Conservation (phyloP, 192 early-diverging fungal genomes). For the Spizellomyces punctatus region DNA sequence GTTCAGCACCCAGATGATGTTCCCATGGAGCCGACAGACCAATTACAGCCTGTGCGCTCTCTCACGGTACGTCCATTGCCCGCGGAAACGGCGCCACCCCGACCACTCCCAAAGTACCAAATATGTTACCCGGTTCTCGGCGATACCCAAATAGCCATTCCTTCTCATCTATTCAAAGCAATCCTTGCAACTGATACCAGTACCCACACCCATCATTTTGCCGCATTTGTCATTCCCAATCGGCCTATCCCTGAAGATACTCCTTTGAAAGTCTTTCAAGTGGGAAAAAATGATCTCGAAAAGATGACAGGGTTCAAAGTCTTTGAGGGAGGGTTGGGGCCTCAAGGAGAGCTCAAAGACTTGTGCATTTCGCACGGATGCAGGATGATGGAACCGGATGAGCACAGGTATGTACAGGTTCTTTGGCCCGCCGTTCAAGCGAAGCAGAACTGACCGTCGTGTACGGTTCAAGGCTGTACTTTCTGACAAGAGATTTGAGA, state of each 20-base stretch:
- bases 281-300: neutral
- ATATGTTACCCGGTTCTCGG: too few relatives aligned
- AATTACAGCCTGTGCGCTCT: too few relatives aligned
- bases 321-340: neutral
- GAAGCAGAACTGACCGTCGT: neutral
- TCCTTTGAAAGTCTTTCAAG: conserved; percentile 6
- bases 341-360: neutral
- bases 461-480: neutral
- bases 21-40: too few relatives aligned
- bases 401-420: neutral
- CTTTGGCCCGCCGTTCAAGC: neutral
- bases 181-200: neutral
- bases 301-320: conserved; percentile 2
- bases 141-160: too few relatives aligned
- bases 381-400: neutral
- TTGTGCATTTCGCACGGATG: neutral
- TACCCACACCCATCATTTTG: neutral
- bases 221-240: conserved; percentile 7
- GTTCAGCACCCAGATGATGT: too few relatives aligned
- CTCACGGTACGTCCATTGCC: too few relatives aligned
- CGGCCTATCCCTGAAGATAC: conserved; percentile 4
- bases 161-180: neutral
- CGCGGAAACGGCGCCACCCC: too few relatives aligned
- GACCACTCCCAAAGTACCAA: too few relatives aligned
- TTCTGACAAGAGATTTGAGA: neutral